Evolutionary conservation across 148 eudicot species (phyloP).

Genomic region (Limonium bicolor): DNA sequence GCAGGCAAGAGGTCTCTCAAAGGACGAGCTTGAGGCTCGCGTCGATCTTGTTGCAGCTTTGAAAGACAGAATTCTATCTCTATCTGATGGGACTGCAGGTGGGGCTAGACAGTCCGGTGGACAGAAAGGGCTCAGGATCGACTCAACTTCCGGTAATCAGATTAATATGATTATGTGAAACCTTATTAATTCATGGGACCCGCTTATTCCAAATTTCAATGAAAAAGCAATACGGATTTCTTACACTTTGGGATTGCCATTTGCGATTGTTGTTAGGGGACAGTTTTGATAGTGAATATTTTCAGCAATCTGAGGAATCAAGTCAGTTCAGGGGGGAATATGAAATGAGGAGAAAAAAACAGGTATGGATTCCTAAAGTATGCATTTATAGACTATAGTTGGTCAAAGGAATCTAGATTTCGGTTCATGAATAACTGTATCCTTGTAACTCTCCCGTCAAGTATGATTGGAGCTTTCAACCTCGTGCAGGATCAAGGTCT

Average conservation of each 20-base stretch:
- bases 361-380: conserved; percentile 7
- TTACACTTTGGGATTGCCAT: background rate
- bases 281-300: conserved; percentile 24
- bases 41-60: conserved; percentile 33
- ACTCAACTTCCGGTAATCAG: conserved; percentile 60
- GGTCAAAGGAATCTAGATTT: background rate
- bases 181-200: no score
- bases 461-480: no score
- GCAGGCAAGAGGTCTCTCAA: conserved; percentile 52
- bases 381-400: background rate
- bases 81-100: conserved; percentile 41
- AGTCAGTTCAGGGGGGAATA: conserved; percentile 41
- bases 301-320: conserved; percentile 39
- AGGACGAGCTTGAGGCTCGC: conserved; percentile 59
- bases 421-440: background rate
- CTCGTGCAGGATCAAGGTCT: conserved; percentile 46
- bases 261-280: conserved; percentile 13
- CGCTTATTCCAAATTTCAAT: no score
- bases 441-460: no score
- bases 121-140: conserved; percentile 34
- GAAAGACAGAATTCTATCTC: conserved; percentile 47
- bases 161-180: no score
- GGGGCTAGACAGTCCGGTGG: conserved; percentile 28
- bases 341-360: conserved; percentile 61
- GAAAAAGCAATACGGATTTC: no score